Conservation (phyloP, 2,329 filamentous ascomycete species). For the Neopestalotiopsis rosae region DNA sequence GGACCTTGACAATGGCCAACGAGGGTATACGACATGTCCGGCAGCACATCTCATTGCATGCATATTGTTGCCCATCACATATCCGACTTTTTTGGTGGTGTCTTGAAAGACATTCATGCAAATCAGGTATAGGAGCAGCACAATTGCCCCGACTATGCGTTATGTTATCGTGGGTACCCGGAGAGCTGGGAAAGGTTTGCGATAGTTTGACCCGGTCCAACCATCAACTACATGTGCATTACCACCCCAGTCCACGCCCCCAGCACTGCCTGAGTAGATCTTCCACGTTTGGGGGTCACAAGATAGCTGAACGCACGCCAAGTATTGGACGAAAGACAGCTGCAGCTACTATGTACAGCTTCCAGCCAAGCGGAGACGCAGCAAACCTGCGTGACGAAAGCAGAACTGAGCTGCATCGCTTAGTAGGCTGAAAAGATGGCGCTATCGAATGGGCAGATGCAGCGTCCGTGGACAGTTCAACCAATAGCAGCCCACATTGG, state of each 20-base stretch:
- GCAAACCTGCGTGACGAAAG: constrained; percentile 7
- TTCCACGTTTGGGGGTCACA: not conserved
- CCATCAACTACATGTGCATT: not conserved
- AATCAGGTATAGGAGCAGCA: too few species aligned
- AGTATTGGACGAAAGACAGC: not conserved
- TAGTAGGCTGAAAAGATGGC: not conserved
- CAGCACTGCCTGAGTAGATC: not conserved
- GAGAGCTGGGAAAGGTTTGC: too few species aligned
- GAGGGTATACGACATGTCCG: not conserved
- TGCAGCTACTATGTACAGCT: not conserved
- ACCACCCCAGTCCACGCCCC: not conserved
- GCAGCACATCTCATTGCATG: not conserved
- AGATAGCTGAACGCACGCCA: not conserved
- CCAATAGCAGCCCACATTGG: not conserved
- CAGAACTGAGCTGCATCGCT: constrained; percentile 1
- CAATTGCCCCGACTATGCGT: too few species aligned
- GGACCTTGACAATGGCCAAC: not conserved
- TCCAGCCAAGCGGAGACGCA: not conserved
- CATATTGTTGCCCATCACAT: too few species aligned
- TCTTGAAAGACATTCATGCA: too few species aligned
- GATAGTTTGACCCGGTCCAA: not conserved
- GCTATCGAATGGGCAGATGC: not conserved
- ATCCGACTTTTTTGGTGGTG: too few species aligned
- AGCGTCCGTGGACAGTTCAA: not conserved
- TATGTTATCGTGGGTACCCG: too few species aligned